Conservation (phyloP, 1,139 yeast species). For the Geotrichum klebahnii region DNA sequence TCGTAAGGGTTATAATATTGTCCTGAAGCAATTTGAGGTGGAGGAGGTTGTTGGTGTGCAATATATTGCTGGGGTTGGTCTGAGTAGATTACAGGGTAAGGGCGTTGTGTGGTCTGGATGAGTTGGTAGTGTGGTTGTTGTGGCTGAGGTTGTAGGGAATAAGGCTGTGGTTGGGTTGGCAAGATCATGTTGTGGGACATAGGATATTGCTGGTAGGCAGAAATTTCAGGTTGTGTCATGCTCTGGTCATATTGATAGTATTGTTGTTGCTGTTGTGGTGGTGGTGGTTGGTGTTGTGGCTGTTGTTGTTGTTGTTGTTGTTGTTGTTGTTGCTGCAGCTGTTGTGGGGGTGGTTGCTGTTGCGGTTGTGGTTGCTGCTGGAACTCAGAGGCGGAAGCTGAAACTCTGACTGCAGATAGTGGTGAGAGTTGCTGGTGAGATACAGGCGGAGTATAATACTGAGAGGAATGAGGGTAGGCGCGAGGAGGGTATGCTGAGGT, state of each 20-base stretch:
- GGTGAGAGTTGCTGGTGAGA: slow-evolving; percentile 11
- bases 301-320: slow-evolving; percentile 16
- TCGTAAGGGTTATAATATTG: slow-evolving; percentile 9
- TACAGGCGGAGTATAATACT: slow-evolving; percentile 7
- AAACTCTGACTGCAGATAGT: slow-evolving; percentile 9
- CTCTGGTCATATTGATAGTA: slow-evolving; percentile 14
- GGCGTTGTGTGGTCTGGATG: slow-evolving; percentile 17
- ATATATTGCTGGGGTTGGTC: slow-evolving; percentile 12
- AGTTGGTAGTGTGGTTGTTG: slow-evolving; percentile 19
- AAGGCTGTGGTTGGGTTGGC: slow-evolving; percentile 18
- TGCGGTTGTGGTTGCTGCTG: slow-evolving; percentile 19
- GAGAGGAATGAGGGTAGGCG: slow-evolving; percentile 4
- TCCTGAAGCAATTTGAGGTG: slow-evolving; percentile 6
- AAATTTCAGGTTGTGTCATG: slow-evolving; percentile 23
- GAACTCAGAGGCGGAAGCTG: slow-evolving; percentile 3
- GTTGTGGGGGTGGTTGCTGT: slow-evolving; percentile 6
- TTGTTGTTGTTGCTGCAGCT: slow-evolving; percentile 13
- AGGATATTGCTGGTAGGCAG: slow-evolving; percentile 33
- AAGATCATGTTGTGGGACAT: slow-evolving; percentile 23
- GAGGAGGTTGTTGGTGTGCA: slow-evolving; percentile 4
- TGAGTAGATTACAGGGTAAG: slow-evolving; percentile 7
- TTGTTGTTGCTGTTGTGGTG: slow-evolving; percentile 8
- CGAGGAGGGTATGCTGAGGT: slow-evolving; percentile 7
- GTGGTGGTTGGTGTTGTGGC: slow-evolving; percentile 3
- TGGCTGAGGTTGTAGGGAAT: slow-evolving; percentile 23